Evolutionary conservation across 2,329 filamentous ascomycete genomes (phyloP), one percentile per base, ranked within the genome.

Genomic region (Didymella arachidicola): DNA sequence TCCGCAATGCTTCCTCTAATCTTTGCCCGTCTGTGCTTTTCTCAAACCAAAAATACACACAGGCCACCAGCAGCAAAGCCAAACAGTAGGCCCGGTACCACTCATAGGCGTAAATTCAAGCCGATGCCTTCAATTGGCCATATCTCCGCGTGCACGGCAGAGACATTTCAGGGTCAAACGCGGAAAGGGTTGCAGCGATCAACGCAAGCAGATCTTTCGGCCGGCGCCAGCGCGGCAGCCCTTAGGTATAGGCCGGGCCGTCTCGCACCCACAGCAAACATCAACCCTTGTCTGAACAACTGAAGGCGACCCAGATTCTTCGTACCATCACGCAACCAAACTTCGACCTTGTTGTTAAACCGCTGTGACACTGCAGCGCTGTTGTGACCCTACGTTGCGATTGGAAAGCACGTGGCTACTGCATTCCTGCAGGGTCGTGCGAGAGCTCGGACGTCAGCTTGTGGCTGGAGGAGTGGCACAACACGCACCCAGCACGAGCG

Each of bases 341-440:
- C n/a, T 26, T 46, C 45, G 26, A 49, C 49, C 42, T 46, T 53
- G 56, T 54, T 50, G 30, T 14, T 32, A 50, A 32, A 49, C 50
- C 39, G 45, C 45, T 50, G 56, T 59, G 27, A 42, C 51, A 54
- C 56, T 32, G 53, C 39, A 59, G 50, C 27, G 27, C 56, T 59
- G 56, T 54, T 42, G 56, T 54, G 56, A 49, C 50, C 29, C 25
- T 48, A 41, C 44, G 46, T 53, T 50, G 45, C 45, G 50, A 50
- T 34, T 34, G 27, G 12, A 29, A 5, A 44, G 50, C 50, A 59
- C 56, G 56, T 54, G 56, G 56, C 18, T 19, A 42, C 56, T 59
- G 45, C 56, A 59, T 59, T 59, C 41, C 50, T 32, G 41, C 27
- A 42, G 11, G 19, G 50, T 59, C 14, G 50, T 51, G 50, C 56